phyloP scores from a whole-genome alignment of 2,329 filamentous ascomycete genomes.

The Domatiomyces catenatus region DNA sequence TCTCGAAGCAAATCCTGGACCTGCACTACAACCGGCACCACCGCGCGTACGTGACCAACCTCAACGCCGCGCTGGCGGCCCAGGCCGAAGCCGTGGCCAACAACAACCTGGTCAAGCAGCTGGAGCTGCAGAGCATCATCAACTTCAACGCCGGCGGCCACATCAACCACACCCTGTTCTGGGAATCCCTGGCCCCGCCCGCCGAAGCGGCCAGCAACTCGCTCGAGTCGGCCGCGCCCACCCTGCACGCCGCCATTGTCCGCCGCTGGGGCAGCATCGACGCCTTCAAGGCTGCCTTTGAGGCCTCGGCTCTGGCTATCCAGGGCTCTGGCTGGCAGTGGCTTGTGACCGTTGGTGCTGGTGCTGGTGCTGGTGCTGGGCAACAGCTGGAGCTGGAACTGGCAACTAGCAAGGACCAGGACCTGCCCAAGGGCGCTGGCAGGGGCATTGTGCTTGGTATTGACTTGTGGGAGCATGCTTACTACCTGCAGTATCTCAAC shows the following conservation, averaged over 20 bases:
- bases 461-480: conserved; percentile 91
- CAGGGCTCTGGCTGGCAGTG: conserved; percentile 84
- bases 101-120: conserved; percentile 40
- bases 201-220: conserved; percentile 36
- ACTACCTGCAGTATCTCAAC: conserved; percentile 51
- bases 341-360: conserved; percentile 38
- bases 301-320: conserved; percentile 49
- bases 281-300: conserved; percentile 51
- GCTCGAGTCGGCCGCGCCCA: conserved; percentile 38
- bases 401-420: conserved; percentile 73
- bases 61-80: conserved; percentile 66
- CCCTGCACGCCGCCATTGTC: conserved; percentile 45
- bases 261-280: conserved; percentile 54
- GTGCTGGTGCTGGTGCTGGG: too few species aligned
- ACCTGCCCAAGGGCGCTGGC: conserved; percentile 24
- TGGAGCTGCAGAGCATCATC: conserved; percentile 44
- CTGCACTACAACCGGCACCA: conserved; percentile 91
- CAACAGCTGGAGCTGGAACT: conserved; percentile 39
- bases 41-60: conserved; percentile 80
- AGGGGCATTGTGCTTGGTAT: conserved; percentile 52
- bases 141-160: conserved; percentile 52
- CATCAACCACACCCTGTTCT: conserved; percentile 50
- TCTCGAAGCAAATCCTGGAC: conserved; percentile 91
- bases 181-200: conserved; percentile 61
- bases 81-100: conserved; percentile 42